Base-by-base conservation (phyloP, 805 yeast species). In the Candida vaughaniae region DNA sequence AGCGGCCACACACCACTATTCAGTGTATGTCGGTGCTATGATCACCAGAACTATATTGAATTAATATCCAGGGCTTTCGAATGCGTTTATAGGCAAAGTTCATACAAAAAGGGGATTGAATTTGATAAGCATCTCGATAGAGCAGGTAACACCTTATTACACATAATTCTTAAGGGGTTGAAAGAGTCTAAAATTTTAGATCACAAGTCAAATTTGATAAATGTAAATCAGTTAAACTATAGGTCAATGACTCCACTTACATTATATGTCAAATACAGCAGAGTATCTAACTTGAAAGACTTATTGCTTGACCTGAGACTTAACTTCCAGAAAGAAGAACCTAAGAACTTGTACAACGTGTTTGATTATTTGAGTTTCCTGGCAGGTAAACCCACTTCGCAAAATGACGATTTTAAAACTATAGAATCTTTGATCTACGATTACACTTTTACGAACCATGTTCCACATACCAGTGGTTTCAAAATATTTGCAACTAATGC, bases 1-100 rank as follows among this genome's bases (percentile, higher is more conserved):
- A 77, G 74, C 41, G 77, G 81, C 0, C 86, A 85, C 48, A 86
- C 97, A 0, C 95, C 97, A 0, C 61, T 91, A 7, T 78, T 84
- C 57, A 73, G 87, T 2, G 60, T 86, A 3, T 79, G 87, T 45
- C 63, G 96, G 37, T 78, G 89, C 45, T 90, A 90, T 58, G 96
- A 89, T 55, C 89, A 85, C 46, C 62, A 75, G 0, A 58, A 78
- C 22, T 90, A 89, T 55, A 53, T 65, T 2, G 51, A 52, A 3
- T 52, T 86, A 48, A 60, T 86, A 4, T 33, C 46, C 12, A 57
- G 52, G 9, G 77, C 79, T 0, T 69, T 83, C 36, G 44, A 52
- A 1, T 60, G 69, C 11, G 78, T 75, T 0, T 54, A 52, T 34
- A n/a, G n/a, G n/a, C n/a, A n/a, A n/a, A 44, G 51, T 3, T 45